Base-by-base conservation (phyloP, 371 early-diverging fungal species). In the Blyttiomyces sp. region DNA sequence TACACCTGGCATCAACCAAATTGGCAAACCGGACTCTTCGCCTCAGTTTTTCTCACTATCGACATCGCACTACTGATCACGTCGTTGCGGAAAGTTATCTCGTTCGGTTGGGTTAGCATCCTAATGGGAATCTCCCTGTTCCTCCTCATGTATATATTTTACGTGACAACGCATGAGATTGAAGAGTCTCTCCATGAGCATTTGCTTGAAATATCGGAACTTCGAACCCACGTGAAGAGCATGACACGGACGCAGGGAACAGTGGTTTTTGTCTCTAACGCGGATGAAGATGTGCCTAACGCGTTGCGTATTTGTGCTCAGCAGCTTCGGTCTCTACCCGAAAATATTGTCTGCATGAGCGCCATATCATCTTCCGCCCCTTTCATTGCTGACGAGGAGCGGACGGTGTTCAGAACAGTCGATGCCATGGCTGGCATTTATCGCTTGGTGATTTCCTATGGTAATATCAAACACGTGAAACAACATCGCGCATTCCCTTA, bases 231-330 rank as follows among this genome's bases (percentile, higher is more conserved):
- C 33, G 71, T 70, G 17, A 64, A 66, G 49, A 43, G 21, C 11
- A 65, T 74, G 21, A 34, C 53, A 34, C 45, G 74, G 31, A 69
- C 71, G 4, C 48, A 63, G 32, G 74, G 74, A 39, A 74, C 74
- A 13, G 59, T 74, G 13, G 69, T 71, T 19, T 74, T 65, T 57
- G 71, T 74, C n/a, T 56, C 69, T 30, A 74, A 71, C 57, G 62
- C 66, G 43, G 74, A 74, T 44, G 74, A 74, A 51, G 74, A 74
- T 48, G 74, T 74, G 19, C 74, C 74, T 17, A 68, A 71, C 49
- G 74, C 71, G 62, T 50, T 74, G 5, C 55, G 57, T 21, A 60
- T 74, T 43, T 70, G 70, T 39, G 74, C 74, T 6, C 60, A 63
- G 33, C 43, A 58, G 49, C 31, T 74, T 27, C 63, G 66, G 13